Evolutionary conservation across 306 rosid genomes (phyloP).

Genomic region (Trifolium repens): DNA sequence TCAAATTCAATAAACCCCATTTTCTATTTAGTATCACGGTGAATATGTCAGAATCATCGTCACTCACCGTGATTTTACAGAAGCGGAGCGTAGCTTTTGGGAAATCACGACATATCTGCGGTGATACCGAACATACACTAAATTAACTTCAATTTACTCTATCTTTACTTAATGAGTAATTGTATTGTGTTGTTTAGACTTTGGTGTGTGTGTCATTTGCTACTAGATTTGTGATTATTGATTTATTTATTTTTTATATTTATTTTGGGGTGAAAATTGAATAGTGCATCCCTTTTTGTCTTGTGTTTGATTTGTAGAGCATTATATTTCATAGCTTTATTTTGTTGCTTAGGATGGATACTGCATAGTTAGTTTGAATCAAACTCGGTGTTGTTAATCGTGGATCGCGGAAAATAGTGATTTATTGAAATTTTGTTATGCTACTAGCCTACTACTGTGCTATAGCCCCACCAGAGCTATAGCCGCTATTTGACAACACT

Average conservation of each 20-base stretch:
- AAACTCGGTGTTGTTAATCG: not conserved
- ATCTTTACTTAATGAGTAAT: conserved; percentile 45
- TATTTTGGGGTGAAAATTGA: not conserved
- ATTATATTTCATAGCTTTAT: conserved; percentile 17
- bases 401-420: not conserved
- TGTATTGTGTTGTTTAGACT: conserved; percentile 13
- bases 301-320: conserved; percentile 32
- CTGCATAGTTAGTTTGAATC: not conserved
- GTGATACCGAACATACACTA: not conserved
- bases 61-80: too few species aligned
- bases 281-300: not conserved
- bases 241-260: not conserved
- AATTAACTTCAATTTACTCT: conserved; percentile 20
- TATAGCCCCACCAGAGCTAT: not conserved
- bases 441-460: not conserved
- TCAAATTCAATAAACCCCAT: conserved; percentile 18
- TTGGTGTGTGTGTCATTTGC: conserved; percentile 13
- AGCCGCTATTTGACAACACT: not conserved
- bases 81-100: too few species aligned
- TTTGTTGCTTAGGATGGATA: conserved; percentile 18
- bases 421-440: not conserved
- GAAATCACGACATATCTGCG: too few species aligned
- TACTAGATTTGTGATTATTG: conserved; percentile 33
- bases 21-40: not conserved
- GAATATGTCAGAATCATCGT: too few species aligned